These are phyloP conservation scores for Penicillium psychrofluorescens DNA, from an alignment of 495 filamentous ascomycete species.

Conservation along the genomic window DNA sequence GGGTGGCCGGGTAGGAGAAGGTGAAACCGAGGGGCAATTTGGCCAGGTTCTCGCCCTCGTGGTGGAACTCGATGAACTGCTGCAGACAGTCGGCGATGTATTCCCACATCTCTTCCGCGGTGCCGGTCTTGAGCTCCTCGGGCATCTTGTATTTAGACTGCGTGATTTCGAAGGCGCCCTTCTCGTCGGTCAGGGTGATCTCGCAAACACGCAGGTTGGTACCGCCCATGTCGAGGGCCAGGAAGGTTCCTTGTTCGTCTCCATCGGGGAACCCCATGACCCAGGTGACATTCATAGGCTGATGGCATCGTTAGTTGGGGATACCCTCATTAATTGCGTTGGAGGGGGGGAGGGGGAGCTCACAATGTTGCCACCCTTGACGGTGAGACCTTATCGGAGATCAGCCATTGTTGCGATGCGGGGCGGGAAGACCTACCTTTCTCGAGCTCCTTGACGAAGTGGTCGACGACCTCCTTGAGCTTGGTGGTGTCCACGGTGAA, in stretches of 20 bases:
- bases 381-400: constrained; percentile 56
- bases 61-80: constrained; percentile 92
- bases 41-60: constrained; percentile 56
- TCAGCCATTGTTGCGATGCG: constrained; percentile 1
- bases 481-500: constrained; percentile 74
- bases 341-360: constrained; percentile 23
- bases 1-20: constrained; percentile 95
- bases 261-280: constrained; percentile 91
- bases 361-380: constrained; percentile 90
- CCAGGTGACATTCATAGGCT: constrained; percentile 99
- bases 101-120: constrained; percentile 88
- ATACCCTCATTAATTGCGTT: neutral
- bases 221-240: constrained; percentile 96
- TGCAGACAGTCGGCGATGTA: constrained; percentile 96
- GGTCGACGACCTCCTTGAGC: constrained; percentile 81
- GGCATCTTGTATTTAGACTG: constrained; percentile 98
- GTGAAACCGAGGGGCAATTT: constrained; percentile 86
- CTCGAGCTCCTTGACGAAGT: constrained; percentile 81
- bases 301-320: neutral
- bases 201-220: constrained; percentile 98
- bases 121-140: constrained; percentile 87
- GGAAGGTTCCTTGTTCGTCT: constrained; percentile 79
- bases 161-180: constrained; percentile 96
- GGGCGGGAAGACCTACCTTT: constrained; percentile 52
- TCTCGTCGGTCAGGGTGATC: constrained; percentile 80